Evolutionary conservation across 306 rosid genomes (phyloP).

Genomic region (Fagus crenata): DNA sequence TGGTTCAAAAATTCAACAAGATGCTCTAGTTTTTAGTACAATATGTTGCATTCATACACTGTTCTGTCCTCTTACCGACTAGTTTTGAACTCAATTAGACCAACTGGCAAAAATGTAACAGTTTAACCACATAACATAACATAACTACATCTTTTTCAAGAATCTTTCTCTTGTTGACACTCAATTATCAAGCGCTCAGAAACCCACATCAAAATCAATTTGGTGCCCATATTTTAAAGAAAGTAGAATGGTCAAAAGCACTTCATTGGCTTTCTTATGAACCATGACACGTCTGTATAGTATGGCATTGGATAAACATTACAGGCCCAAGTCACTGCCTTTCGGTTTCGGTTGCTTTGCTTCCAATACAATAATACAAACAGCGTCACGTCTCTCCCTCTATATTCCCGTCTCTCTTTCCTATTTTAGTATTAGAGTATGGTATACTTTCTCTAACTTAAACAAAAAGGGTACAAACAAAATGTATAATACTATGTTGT

Average conservation of each 20-base stretch:
- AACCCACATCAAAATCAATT: background rate
- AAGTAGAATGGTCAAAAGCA: background rate
- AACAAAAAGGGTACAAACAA: no score
- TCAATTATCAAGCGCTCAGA: background rate
- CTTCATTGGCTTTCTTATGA: background rate
- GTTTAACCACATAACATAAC: background rate
- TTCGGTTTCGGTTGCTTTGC: conserved; percentile 59
- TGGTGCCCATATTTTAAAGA: no score
- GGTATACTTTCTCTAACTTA: no score
- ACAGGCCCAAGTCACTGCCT: background rate
- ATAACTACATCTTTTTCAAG: background rate
- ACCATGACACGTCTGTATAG: background rate
- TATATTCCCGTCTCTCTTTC: conserved; percentile 2
- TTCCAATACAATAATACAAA: conserved; percentile 52
- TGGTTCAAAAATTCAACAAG: no score
- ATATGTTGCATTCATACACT: no score
- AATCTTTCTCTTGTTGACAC: background rate
- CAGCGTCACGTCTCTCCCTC: conserved; percentile 35
- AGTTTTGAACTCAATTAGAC: background rate
- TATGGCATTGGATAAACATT: background rate
- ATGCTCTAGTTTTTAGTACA: no score
- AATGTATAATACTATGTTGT: no score
- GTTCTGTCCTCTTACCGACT: no score
- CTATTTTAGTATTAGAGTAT: background rate
- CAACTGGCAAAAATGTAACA: background rate